Percentiles rank a stretch among this genome's conserved stretches.
Conservation (phyloP, 2,329 filamentous ascomycete genomes). For the Tolypocladium capitatum region DNA sequence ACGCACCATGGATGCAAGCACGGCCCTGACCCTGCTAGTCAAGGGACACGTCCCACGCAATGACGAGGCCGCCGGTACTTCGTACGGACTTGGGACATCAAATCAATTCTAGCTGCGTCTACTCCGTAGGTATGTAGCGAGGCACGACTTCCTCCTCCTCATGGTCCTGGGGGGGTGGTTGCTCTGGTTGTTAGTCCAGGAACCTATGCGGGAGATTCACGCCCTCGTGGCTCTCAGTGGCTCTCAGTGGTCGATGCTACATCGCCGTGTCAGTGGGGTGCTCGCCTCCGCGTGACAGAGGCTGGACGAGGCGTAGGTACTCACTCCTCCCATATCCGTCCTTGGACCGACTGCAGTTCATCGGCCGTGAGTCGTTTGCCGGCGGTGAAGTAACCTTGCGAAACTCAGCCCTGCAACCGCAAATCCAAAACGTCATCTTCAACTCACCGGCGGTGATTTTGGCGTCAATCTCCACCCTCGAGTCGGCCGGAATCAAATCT, state of each 20-base stretch:
- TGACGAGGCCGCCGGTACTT: no score
- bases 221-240: slow-evolving; percentile 5
- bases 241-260: slow-evolving; percentile 31
- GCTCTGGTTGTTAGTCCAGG: background rate
- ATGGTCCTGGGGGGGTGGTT: background rate
- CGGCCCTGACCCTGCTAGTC: background rate
- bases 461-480: slow-evolving; percentile 94
- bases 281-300: background rate
- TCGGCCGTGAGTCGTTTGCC: slow-evolving; percentile 81
- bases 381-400: slow-evolving; percentile 63
- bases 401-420: background rate
- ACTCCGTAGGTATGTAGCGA: background rate
- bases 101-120: background rate
- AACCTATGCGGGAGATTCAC: background rate
- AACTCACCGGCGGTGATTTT: slow-evolving; percentile 85
- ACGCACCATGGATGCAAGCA: background rate
- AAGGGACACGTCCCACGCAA: background rate
- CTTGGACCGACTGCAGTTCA: slow-evolving; percentile 74
- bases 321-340: slow-evolving; percentile 80
- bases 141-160: background rate
- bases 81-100: background rate
- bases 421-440: background rate
- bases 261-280: slow-evolving; percentile 5
- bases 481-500: slow-evolving; percentile 86
- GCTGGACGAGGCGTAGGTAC: slow-evolving; percentile 7